Evolutionary conservation across 345 rosid species (phyloP).

Genomic region (Arabidopsis thaliana): TAIR10.1 NC_003070.9:8213501-8214000

Average conservation of each 20-base stretch:
- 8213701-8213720: slow-evolving; percentile 55
- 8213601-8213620: slow-evolving; percentile 69
- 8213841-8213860: background rate
- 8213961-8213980: slow-evolving; percentile 78
- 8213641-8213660: slow-evolving; percentile 63
- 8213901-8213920: slow-evolving; percentile 1
- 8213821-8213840: slow-evolving; percentile 6
- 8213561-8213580: slow-evolving; percentile 58
- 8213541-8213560: slow-evolving; percentile 5
- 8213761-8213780: slow-evolving; percentile 23
- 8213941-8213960: slow-evolving; percentile 16
- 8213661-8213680: slow-evolving; percentile 68
- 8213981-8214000: slow-evolving; percentile 69
- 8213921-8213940: background rate
- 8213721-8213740: slow-evolving; percentile 60
- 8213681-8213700: slow-evolving; percentile 60
- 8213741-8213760: slow-evolving; percentile 71
- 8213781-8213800: background rate
- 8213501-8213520: background rate
- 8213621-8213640: slow-evolving; percentile 63
- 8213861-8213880: background rate
- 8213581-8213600: slow-evolving; percentile 63
- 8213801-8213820: background rate
- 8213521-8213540: background rate
- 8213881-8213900: background rate